Conservation (phyloP, 805 yeast species). For the Metschnikowia matae region DNA sequence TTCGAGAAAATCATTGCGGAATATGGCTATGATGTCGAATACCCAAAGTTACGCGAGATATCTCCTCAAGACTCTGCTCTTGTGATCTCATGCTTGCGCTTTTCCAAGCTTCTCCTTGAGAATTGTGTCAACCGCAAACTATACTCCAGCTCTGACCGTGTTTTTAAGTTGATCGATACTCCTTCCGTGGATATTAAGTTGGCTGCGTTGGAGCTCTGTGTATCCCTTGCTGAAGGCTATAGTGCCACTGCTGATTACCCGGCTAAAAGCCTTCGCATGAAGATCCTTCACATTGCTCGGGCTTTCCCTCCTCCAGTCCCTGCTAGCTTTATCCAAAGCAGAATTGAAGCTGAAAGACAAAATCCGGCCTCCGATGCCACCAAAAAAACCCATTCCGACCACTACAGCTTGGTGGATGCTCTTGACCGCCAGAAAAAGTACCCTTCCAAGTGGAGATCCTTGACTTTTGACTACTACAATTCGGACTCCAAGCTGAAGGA, state of each 20-base stretch:
- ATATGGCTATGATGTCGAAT: slow-evolving; percentile 47
- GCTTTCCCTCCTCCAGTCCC: slow-evolving; percentile 49
- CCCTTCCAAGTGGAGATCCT: slow-evolving; percentile 54
- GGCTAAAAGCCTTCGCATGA: slow-evolving; percentile 41
- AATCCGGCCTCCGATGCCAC: neutral
- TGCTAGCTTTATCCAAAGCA: slow-evolving; percentile 32
- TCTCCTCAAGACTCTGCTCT: slow-evolving; percentile 42
- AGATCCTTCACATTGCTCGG: slow-evolving; percentile 51
- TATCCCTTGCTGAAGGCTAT: slow-evolving; percentile 58
- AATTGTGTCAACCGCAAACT: slow-evolving; percentile 65
- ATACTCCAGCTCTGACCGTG: slow-evolving; percentile 61
- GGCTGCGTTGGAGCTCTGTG: slow-evolving; percentile 57
- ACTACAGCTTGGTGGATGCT: slow-evolving; percentile 46
- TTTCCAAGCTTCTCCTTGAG: slow-evolving; percentile 60
- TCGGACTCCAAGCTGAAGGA: neutral
- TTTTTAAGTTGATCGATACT: slow-evolving; percentile 54
- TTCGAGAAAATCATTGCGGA: slow-evolving; percentile 51
- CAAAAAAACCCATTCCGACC: slow-evolving; percentile 27
- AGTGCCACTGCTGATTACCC: slow-evolving; percentile 40
- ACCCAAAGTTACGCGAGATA: slow-evolving; percentile 46
- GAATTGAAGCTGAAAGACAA: slow-evolving; percentile 9
- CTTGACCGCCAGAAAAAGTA: slow-evolving; percentile 37
- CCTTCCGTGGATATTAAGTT: slow-evolving; percentile 58
- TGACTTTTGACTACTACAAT: slow-evolving; percentile 50
- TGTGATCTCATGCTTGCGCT: slow-evolving; percentile 51